Evolutionary conservation across 306 rosid genomes (phyloP), one percentile per base, ranked within the genome.

Genomic region (Prunus armeniaca): DNA sequence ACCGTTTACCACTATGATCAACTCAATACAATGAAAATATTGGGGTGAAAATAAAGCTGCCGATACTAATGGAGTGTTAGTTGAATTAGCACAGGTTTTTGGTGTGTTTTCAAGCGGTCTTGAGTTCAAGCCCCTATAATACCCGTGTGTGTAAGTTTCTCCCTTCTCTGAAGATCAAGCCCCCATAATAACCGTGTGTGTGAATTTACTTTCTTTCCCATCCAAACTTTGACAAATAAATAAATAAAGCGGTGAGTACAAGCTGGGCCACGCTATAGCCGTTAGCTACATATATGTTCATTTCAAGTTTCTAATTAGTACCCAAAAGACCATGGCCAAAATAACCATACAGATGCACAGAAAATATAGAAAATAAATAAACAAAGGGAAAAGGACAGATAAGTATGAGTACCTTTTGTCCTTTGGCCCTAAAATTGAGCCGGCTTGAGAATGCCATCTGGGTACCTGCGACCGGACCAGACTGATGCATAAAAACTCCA

Each of bases 261-360:
- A 28, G 27, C 74, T 75, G 71, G 80, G 74, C 73, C 69, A 55
- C 28, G 43, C 71, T 74, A 25, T n/a, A n/a, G 28, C 2, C 5
- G 18, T 69, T 27, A 27, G 73, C 60, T 43, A 50, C 56, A 2
- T 57, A 27, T 17, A 47, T 55, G 27, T 71, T 65, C 41, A 55
- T 49, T 71, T 70, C 65, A 71, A 65, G 71, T 71, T 76, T 76
- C 81, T 77, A 49, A 65, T 66, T 58, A 71, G 65, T 72, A 76
- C 78, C 77, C 28, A 76, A 76, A 56, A 61, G 58, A 46, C 27
- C 58, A 58, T 24, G 14, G 56, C 65, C 73, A 76, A 34, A 57
- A 81, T 70, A 46, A 76, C 20, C 12, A 69, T 12, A 14, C 30
- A 71, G 32, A 19, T 1, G 47, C 58, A 46, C 15, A 60, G 19